Conservation (phyloP, 352 stramenopile genomes). For the Elongisporangium undulatum region DNA sequence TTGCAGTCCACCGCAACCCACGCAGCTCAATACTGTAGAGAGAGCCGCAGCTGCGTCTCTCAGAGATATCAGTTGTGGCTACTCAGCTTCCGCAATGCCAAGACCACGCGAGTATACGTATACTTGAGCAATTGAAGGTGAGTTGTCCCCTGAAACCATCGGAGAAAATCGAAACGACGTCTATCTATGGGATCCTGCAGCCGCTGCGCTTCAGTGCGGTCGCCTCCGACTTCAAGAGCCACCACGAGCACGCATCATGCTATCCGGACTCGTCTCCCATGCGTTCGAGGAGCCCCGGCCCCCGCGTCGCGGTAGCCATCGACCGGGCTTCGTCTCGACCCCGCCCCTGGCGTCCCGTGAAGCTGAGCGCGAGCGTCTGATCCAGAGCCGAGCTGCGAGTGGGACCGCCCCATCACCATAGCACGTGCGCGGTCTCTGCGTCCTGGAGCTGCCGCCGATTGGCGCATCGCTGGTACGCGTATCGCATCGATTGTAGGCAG, state of each 20-base stretch:
- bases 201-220: neutral
- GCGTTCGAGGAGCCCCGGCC: neutral
- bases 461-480: neutral
- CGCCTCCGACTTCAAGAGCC: neutral
- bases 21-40: too few species aligned
- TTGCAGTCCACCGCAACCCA: too few species aligned
- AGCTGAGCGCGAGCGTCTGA: neutral
- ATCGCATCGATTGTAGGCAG: neutral
- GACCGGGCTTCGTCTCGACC: too few species aligned
- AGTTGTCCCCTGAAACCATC: neutral
- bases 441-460: neutral
- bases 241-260: neutral
- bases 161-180: neutral
- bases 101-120: neutral
- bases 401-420: neutral
- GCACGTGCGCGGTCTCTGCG: neutral
- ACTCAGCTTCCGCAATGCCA: neutral
- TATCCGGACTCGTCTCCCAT: neutral
- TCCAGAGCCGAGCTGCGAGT: neutral
- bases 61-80: neutral
- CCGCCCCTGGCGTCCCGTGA: neutral
- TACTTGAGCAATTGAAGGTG: neutral
- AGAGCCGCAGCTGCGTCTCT: too few species aligned
- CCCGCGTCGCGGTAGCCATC: neutral
- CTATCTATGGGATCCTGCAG: neutral